A percentile compares a stretch with the other conserved stretches of the same genome.
Conservation (phyloP, 2,329 filamentous ascomycete genomes). For the Thermothelomyces thermophilus region DNA sequence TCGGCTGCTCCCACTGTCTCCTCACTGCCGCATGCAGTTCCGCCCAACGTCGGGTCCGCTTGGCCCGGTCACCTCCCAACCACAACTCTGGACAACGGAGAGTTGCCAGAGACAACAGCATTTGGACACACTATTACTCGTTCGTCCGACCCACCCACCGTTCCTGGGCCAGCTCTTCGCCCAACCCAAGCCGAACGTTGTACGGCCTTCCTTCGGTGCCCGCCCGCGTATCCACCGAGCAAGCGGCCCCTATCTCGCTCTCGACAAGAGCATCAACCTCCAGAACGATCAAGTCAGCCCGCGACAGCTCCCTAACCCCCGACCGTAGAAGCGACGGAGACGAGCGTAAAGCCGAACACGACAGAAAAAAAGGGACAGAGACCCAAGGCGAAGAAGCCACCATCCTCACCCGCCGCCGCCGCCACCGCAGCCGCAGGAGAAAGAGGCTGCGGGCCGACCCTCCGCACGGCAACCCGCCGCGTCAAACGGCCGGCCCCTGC, state of each 20-base stretch:
- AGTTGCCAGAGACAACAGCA: background rate
- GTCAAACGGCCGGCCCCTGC: conserved; percentile 2
- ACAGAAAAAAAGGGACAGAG: too few relatives aligned
- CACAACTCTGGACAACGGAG: background rate
- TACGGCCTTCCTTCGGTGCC: background rate
- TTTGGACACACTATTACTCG: background rate
- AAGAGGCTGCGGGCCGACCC: background rate
- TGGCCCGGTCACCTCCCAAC: background rate
- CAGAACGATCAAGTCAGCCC: background rate
- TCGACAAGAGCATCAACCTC: background rate
- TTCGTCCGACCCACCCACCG: background rate
- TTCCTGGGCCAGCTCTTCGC: background rate
- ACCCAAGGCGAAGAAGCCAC: background rate
- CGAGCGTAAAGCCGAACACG: too few relatives aligned
- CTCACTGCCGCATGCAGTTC: background rate
- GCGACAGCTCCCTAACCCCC: too few relatives aligned
- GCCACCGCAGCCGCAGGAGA: background rate
- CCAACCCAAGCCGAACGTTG: background rate
- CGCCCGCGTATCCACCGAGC: background rate
- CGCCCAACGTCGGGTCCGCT: background rate
- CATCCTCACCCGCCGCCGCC: background rate
- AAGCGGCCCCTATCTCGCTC: background rate
- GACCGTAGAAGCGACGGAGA: too few relatives aligned
- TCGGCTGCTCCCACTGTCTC: background rate
- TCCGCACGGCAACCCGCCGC: conserved; percentile 21